Percentiles rank a stretch among this genome's conserved stretches.
phyloP scores from a whole-genome alignment of 1,284 basidiomycete genomes.

The Cystobasidium sp. region DNA sequence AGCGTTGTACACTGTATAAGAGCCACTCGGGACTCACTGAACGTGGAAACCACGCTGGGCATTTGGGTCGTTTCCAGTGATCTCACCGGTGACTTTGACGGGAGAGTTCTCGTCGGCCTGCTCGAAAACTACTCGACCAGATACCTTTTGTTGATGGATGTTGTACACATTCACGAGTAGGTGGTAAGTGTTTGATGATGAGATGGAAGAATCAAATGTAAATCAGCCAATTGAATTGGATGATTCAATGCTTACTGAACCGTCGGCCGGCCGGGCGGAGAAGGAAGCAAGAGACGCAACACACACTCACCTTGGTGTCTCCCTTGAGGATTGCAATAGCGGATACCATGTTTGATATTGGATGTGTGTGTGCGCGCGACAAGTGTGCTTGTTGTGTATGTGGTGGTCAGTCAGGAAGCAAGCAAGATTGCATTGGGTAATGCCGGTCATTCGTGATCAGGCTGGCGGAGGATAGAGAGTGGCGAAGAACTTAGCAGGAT shows the following conservation, averaged over 20 bases:
- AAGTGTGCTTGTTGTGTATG: too few species aligned
- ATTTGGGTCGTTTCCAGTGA: conserved; percentile 67
- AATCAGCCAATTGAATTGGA: conserved; percentile 15
- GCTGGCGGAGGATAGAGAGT: conserved; percentile 7
- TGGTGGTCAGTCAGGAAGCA: too few species aligned
- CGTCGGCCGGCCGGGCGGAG: not conserved
- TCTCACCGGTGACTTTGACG: conserved; percentile 67
- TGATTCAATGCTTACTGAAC: too few species aligned
- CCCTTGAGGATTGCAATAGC: conserved; percentile 71
- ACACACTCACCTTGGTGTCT: conserved; percentile 55
- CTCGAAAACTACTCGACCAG: conserved; percentile 69
- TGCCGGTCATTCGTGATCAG: not conserved
- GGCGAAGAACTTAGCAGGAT: too few species aligned
- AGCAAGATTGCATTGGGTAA: not conserved
- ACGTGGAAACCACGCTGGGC: conserved; percentile 75
- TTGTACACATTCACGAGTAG: not conserved
- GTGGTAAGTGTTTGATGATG: not conserved
- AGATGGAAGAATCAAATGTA: not conserved
- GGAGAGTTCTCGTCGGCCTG: conserved; percentile 64
- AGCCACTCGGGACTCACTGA: conserved; percentile 63
- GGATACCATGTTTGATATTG: conserved; percentile 57
- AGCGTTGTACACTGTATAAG: not conserved
- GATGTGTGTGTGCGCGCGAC: too few species aligned
- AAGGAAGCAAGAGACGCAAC: not conserved
- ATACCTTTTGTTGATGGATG: conserved; percentile 22